phyloP scores from a whole-genome alignment of 805 yeast species.

The Cyberlindnera xishuangbannaensis region DNA sequence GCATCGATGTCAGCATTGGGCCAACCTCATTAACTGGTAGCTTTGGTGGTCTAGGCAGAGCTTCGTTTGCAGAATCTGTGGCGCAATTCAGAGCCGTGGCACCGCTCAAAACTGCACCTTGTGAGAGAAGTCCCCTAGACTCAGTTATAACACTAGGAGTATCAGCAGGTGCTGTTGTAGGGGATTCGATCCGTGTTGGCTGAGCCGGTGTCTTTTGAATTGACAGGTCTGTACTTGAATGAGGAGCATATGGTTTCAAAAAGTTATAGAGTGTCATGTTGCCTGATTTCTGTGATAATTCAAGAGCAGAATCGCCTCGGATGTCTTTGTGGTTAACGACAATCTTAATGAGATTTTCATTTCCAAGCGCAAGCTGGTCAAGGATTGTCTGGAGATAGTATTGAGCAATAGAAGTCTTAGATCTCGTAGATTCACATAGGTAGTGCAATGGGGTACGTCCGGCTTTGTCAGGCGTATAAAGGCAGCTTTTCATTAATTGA shows the following conservation, averaged over 20 bases:
- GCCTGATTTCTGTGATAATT: constrained; percentile 60
- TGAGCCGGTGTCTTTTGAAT: too few relatives aligned
- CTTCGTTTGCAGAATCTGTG: too few relatives aligned
- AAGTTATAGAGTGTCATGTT: constrained; percentile 39
- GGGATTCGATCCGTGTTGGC: background rate
- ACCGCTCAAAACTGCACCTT: background rate
- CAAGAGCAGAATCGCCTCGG: constrained; percentile 82
- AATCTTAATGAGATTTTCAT: constrained; percentile 44
- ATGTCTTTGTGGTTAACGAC: constrained; percentile 72
- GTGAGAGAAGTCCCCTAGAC: background rate
- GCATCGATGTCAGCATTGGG: constrained; percentile 29
- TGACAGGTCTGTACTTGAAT: too few relatives aligned
- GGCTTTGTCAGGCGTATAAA: constrained; percentile 64
- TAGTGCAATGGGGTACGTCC: constrained; percentile 75
- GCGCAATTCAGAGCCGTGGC: too few relatives aligned
- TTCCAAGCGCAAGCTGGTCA: constrained; percentile 34
- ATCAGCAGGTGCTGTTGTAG: background rate
- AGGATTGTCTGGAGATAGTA: constrained; percentile 52
- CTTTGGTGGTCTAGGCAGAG: constrained; percentile 10
- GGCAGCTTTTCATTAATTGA: constrained; percentile 56
- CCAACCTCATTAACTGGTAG: constrained; percentile 24
- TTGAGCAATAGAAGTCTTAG: constrained; percentile 43
- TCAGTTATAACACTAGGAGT: background rate
- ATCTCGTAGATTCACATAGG: constrained; percentile 45
- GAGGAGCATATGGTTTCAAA: constrained; percentile 29